phyloP scores from a whole-genome alignment of 805 yeast species.

The Wickerhamomyces hampshirensis region DNA sequence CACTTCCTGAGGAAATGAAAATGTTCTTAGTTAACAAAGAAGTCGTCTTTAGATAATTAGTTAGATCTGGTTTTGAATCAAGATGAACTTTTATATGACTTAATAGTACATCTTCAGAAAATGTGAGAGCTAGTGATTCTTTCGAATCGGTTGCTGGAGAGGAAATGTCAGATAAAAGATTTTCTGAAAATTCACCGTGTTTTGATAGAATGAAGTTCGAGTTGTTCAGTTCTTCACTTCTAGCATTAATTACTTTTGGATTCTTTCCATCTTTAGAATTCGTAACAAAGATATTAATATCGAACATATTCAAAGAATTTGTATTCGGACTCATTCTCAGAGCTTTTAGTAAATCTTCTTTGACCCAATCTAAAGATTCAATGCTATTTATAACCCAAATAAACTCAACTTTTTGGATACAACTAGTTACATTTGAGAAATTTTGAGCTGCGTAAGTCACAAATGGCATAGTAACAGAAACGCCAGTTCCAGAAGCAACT shows the following conservation, averaged over 20 bases:
- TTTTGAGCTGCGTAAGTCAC: conserved; percentile 22
- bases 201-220: too few relatives aligned
- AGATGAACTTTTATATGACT: conserved; percentile 6
- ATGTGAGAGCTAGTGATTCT: not conserved
- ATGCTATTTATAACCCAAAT: conserved; percentile 39
- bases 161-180: not conserved
- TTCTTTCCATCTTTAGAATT: conserved; percentile 18
- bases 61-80: conserved; percentile 15
- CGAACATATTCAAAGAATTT: conserved; percentile 3
- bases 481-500: conserved; percentile 47
- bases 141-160: not conserved
- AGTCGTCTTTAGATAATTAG: conserved; percentile 1
- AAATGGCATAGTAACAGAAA: conserved; percentile 46
- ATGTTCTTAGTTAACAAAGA: conserved; percentile 29
- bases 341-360: conserved; percentile 27
- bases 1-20: conserved; percentile 43
- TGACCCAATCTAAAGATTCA: conserved; percentile 37
- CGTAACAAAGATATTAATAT: conserved; percentile 26
- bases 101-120: conserved; percentile 1
- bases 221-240: too few relatives aligned
- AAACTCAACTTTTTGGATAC: conserved; percentile 31
- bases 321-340: not conserved
- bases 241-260: not conserved
- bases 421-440: conserved; percentile 7
- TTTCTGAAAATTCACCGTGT: not conserved